phyloP scores from a whole-genome alignment of 1,284 basidiomycete genomes.

The Chalciporus sp. region DNA sequence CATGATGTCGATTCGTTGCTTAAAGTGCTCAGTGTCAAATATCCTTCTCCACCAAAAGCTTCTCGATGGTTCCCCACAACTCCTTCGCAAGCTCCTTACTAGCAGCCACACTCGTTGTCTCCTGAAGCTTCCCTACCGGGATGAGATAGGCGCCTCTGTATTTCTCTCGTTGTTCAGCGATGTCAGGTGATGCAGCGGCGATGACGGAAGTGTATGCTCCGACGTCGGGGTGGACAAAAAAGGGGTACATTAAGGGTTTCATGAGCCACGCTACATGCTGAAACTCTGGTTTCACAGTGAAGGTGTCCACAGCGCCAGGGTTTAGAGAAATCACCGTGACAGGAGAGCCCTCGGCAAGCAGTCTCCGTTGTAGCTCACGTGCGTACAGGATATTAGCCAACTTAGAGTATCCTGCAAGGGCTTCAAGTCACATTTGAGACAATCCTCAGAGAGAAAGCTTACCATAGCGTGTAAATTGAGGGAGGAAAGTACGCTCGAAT shows the following conservation, averaged over 20 bases:
- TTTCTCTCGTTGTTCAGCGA: constrained; percentile 38
- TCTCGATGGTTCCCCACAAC: constrained; percentile 47
- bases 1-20: no score
- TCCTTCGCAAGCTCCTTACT: constrained; percentile 42
- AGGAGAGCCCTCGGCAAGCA: constrained; percentile 29
- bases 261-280: constrained; percentile 28
- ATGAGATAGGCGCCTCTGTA: constrained; percentile 50
- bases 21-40: constrained; percentile 12
- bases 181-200: constrained; percentile 46
- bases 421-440: neutral
- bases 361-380: constrained; percentile 41
- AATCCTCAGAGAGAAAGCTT: constrained; percentile 7
- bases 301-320: constrained; percentile 47
- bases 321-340: constrained; percentile 38
- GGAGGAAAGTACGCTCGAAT: constrained; percentile 29
- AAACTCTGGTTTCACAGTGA: constrained; percentile 24
- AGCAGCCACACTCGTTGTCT: constrained; percentile 27
- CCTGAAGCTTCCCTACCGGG: constrained; percentile 38
- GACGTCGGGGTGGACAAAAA: constrained; percentile 40
- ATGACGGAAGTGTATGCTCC: constrained; percentile 48
- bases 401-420: constrained; percentile 40
- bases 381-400: constrained; percentile 43
- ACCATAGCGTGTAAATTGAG: constrained; percentile 42
- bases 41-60: constrained; percentile 21
- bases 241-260: constrained; percentile 31